phyloP scores from a whole-genome alignment of 331 rosid species.

The Malus hybrid region DNA sequence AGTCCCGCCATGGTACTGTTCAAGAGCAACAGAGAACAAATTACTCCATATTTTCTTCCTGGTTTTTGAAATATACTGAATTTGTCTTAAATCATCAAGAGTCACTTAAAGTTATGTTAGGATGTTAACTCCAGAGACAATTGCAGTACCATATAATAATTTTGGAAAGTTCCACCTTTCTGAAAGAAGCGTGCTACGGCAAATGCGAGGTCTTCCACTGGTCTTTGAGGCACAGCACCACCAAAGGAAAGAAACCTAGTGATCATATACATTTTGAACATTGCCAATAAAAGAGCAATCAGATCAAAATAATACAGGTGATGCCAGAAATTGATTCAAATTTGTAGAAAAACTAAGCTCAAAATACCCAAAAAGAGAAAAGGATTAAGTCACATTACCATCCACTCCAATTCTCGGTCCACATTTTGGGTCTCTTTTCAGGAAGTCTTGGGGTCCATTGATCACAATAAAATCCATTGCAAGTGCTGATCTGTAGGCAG shows the following conservation, averaged over 20 bases:
- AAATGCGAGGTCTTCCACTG: conserved; percentile 84
- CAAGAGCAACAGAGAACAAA: conserved; percentile 20
- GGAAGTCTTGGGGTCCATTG: conserved; percentile 73
- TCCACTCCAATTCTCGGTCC: conserved; percentile 94
- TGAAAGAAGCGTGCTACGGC: conserved; percentile 89
- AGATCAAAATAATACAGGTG: neutral
- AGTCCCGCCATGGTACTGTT: conserved; percentile 97
- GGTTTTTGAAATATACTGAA: neutral
- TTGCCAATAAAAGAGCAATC: neutral
- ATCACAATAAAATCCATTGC: conserved; percentile 91
- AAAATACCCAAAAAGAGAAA: neutral
- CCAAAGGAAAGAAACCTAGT: conserved; percentile 77
- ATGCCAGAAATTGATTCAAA: neutral
- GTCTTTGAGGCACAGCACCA: conserved; percentile 74
- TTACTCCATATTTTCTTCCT: neutral
- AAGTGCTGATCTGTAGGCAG: conserved; percentile 69
- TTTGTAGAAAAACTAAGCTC: neutral
- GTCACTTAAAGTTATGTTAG: neutral
- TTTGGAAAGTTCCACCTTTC: conserved; percentile 88
- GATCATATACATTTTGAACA: conserved; percentile 7
- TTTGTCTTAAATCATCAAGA: neutral
- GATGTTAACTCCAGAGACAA: conserved; percentile 2
- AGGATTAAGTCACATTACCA: conserved; percentile 37
- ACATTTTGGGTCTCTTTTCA: conserved; percentile 71
- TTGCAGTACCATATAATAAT: conserved; percentile 80